Base-by-base conservation (phyloP, 1,139 yeast species). In the Sugiyamaella sp. region DNA sequence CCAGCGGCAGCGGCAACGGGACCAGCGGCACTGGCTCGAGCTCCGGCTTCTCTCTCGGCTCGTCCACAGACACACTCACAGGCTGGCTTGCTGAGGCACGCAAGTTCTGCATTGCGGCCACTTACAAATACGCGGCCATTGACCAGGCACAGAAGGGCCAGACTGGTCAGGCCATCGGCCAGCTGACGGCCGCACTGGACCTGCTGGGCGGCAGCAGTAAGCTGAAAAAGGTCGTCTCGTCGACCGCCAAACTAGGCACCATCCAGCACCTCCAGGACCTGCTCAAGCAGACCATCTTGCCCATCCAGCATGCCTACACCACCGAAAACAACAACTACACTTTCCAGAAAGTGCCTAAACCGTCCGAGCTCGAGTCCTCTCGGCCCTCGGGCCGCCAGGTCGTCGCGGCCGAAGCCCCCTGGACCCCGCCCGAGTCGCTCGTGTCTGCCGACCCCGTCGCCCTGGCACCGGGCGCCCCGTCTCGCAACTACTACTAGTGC, bases 371-470 rank as follows among this genome's bases (percentile, higher is more conserved):
- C 4, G 63, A 62, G 19, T 56, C 62, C 9, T 57, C 56, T 24
- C 67, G 72, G 70, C 73, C 73, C 1, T 68, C 72, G 0, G 73
- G 73, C 2, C 60, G 73, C 19, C 66, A 67, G 47, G 70, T 68
- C 1, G 61, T 68, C 4, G 54, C 66, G 1, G 53, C 60, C 2
- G 60, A 57, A 22, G 46, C 56, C 1, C 63, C 68, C 1, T 69
- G 71, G 71, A 41, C 32, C 5, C 71, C 67, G 0, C 66, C 65
- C 0, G 44, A 32, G 20, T 46, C 46, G 21, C 43, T 16, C 16
- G n/a, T 44, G 16, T 44, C 48, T n/a, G n/a, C n/a, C 2, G 37
- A 42, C 6, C 2, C 35, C 20, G 24, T 9, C 8, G 20, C 39
- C 21, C 21, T 12, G 14, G 20, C 45, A 9, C 21, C 21, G 9